A percentile compares a stretch with the other conserved stretches of the same genome.
Evolutionary conservation across 257 asterid species (phyloP).

Genomic region (Solanum infundibuliforme): DNA sequence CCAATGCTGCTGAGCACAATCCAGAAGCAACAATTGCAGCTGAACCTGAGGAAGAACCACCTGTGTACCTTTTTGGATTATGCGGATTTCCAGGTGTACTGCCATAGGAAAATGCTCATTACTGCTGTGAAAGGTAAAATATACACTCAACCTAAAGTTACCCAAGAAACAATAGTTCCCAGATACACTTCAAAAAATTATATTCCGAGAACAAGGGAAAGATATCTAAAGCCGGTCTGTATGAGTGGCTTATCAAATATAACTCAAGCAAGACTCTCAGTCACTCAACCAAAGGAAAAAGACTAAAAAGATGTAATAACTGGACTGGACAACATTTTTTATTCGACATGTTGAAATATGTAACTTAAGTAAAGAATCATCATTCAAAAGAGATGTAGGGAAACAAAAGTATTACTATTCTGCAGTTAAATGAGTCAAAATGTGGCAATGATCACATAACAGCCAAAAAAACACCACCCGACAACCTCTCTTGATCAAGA

Average conservation of each 20-base stretch:
- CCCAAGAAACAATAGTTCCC: neutral
- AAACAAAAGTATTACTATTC: neutral
- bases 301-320: neutral
- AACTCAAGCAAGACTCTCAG: neutral
- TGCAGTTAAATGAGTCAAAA: neutral
- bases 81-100: constrained; percentile 97
- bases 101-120: constrained; percentile 9
- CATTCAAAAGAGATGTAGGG: neutral
- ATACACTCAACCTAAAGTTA: neutral
- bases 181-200: neutral
- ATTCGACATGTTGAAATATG: neutral
- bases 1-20: constrained; percentile 90
- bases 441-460: neutral
- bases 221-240: neutral
- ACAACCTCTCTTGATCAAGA: neutral
- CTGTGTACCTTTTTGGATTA: constrained; percentile 89
- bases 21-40: constrained; percentile 98
- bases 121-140: neutral
- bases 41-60: constrained; percentile 98
- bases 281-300: neutral
- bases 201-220: neutral
- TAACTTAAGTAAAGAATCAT: neutral
- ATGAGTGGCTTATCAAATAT: neutral
- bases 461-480: neutral
- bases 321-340: neutral